A percentile compares a stretch with the other conserved stretches of the same genome.
These are phyloP conservation scores for Hypoxylon sp. DNA, from an alignment of 2,329 filamentous ascomycete species.

Conservation along the genomic window DNA sequence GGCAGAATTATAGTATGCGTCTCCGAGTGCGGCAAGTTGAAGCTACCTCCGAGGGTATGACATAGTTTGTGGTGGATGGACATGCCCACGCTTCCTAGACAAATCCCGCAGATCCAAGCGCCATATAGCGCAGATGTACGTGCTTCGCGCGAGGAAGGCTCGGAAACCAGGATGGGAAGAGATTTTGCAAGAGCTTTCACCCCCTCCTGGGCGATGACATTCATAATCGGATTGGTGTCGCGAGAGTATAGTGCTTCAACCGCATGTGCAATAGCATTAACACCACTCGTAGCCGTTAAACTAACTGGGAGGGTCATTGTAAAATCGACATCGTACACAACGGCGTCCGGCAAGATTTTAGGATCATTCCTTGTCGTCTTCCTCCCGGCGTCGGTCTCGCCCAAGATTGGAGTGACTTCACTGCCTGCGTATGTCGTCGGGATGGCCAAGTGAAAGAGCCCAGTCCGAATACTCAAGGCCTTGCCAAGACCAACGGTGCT, in stretches of 20 bases:
- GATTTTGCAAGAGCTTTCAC: slow-evolving; percentile 61
- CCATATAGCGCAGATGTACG: slow-evolving; percentile 66
- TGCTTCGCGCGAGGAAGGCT: slow-evolving; percentile 55
- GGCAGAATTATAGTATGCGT: slow-evolving; percentile 71
- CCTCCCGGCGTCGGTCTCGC: slow-evolving; percentile 65
- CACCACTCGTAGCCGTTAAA: slow-evolving; percentile 65
- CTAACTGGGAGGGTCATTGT: slow-evolving; percentile 64
- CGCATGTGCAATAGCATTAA: slow-evolving; percentile 73
- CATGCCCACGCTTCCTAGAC: slow-evolving; percentile 68
- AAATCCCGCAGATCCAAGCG: slow-evolving; percentile 70
- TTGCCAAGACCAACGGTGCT: slow-evolving; percentile 70
- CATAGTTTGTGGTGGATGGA: slow-evolving; percentile 74
- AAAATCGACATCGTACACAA: slow-evolving; percentile 71
- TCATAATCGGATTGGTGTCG: slow-evolving; percentile 68
- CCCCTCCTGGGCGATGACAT: slow-evolving; percentile 65
- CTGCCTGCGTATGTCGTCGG: slow-evolving; percentile 70
- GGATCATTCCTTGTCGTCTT: slow-evolving; percentile 67
- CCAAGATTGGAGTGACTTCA: slow-evolving; percentile 72
- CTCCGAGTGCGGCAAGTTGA: slow-evolving; percentile 71
- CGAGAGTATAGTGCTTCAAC: slow-evolving; percentile 71
- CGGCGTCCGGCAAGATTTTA: slow-evolving; percentile 66
- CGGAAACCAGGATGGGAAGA: slow-evolving; percentile 60
- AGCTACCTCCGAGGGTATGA: slow-evolving; percentile 69
- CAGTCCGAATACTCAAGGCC: slow-evolving; percentile 63
- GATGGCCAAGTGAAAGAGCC: slow-evolving; percentile 63